Percentiles rank a stretch among this genome's conserved stretches.
phyloP scores from a whole-genome alignment of 371 early-diverging fungal species.

The Mucor indicus region DNA sequence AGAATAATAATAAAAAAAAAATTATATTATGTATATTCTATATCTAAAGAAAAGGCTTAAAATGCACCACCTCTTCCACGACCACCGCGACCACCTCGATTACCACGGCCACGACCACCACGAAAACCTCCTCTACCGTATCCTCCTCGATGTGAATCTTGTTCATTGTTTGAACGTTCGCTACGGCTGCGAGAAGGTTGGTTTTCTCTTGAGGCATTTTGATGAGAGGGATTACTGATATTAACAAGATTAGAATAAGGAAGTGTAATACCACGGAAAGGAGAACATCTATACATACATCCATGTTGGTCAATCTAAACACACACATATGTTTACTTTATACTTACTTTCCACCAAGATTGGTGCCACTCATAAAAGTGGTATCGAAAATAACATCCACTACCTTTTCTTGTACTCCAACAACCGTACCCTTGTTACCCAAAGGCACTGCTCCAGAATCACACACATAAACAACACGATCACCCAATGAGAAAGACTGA shows the following conservation, averaged over 20 bases:
- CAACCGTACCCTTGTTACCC: slow-evolving; percentile 80
- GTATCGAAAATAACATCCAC: slow-evolving; percentile 88
- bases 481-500: slow-evolving; percentile 85
- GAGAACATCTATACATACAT: slow-evolving; percentile 53
- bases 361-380: slow-evolving; percentile 75
- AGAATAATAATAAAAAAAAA: not conserved
- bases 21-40: slow-evolving; percentile 5
- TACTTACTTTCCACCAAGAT: slow-evolving; percentile 65
- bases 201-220: slow-evolving; percentile 6
- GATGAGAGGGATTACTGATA: slow-evolving; percentile 29
- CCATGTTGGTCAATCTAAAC: not conserved
- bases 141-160: not conserved
- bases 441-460: slow-evolving; percentile 81
- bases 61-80: slow-evolving; percentile 2
- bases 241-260: slow-evolving; percentile 59
- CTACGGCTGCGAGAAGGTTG: not conserved
- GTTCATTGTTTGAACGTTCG: not conserved
- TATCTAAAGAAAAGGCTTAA: too few species aligned
- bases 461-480: slow-evolving; percentile 79
- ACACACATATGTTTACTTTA: not conserved
- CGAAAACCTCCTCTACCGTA: not conserved
- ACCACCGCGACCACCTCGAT: slow-evolving; percentile 12
- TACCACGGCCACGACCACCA: slow-evolving; percentile 1
- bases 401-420: slow-evolving; percentile 68
- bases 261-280: slow-evolving; percentile 66